A percentile compares a stretch with the other conserved stretches of the same genome.
Conservation (phyloP, 345 rosid genomes). For the Trapa bicornis region DNA sequence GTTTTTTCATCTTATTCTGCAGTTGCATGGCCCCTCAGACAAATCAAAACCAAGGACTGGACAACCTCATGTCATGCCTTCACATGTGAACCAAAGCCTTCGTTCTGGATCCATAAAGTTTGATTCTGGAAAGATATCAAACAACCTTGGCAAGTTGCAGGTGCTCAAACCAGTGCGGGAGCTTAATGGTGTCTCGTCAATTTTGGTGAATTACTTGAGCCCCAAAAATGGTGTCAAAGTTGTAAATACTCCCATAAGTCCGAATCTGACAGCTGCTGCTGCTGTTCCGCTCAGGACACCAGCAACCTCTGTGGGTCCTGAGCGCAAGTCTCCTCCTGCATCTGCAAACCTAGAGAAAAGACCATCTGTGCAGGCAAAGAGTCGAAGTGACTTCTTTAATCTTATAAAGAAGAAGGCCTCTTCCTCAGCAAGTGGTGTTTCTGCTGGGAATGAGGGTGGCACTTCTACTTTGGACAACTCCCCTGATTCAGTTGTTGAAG, state of each 20-base stretch:
- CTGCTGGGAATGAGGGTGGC: constrained; percentile 13
- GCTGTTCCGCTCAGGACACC: constrained; percentile 19
- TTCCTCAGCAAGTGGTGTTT: constrained; percentile 16
- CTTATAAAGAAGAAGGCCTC: constrained; percentile 39
- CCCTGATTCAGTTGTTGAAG: neutral
- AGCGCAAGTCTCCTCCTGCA: constrained; percentile 15
- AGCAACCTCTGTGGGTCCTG: constrained; percentile 12
- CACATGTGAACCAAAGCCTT: constrained; percentile 10
- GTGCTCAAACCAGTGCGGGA: constrained; percentile 32
- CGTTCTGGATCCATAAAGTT: constrained; percentile 21
- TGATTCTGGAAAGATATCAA: constrained; percentile 20
- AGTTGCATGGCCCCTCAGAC: constrained; percentile 29
- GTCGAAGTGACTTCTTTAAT: constrained; percentile 48
- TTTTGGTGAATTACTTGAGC: constrained; percentile 15
- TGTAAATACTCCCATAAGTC: constrained; percentile 14
- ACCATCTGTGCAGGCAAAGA: constrained; percentile 28
- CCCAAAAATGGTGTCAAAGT: constrained; percentile 22
- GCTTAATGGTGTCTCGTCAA: constrained; percentile 16
- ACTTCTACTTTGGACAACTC: constrained; percentile 20
- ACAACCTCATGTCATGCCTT: constrained; percentile 14
- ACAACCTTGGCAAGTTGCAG: constrained; percentile 24
- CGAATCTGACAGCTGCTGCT: constrained; percentile 11
- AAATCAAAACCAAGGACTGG: constrained; percentile 21
- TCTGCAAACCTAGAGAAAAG: constrained; percentile 26
- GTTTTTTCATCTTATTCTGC: neutral